A percentile compares a stretch with the other conserved stretches of the same genome.
These are phyloP conservation scores for Aspergillus alliaceus DNA, from an alignment of 2,329 filamentous ascomycete species.

Conservation along the genomic window DNA sequence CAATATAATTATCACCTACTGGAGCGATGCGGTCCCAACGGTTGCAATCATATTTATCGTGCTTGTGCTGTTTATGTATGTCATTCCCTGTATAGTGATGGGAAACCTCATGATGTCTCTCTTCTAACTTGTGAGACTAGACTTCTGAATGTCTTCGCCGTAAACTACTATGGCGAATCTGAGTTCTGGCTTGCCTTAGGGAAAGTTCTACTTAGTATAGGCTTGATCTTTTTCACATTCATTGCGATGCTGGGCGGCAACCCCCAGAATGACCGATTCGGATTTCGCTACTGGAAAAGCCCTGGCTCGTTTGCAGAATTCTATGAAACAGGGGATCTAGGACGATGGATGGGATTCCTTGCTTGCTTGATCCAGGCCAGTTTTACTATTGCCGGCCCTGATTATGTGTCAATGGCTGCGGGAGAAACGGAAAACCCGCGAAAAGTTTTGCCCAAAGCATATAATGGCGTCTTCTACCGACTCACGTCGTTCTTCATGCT, in stretches of 20 bases:
- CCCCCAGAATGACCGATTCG: constrained; percentile 68
- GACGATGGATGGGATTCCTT: constrained; percentile 74
- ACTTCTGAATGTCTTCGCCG: constrained; percentile 67
- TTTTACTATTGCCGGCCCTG: constrained; percentile 67
- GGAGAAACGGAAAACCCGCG: constrained; percentile 72
- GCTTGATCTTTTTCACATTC: constrained; percentile 74
- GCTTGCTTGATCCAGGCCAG: constrained; percentile 71
- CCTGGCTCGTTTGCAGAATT: constrained; percentile 71
- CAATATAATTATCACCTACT: constrained; percentile 52
- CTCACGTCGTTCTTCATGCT: constrained; percentile 74
- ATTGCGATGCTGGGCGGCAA: constrained; percentile 82
- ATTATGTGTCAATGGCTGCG: constrained; percentile 65
- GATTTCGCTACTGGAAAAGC: constrained; percentile 66
- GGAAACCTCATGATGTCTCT: not conserved
- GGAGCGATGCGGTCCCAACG: constrained; percentile 48
- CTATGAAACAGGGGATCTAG: constrained; percentile 64
- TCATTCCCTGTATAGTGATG: not conserved
- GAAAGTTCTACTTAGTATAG: constrained; percentile 71
- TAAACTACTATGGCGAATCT: constrained; percentile 73
- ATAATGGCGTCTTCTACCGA: constrained; percentile 77
- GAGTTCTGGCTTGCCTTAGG: constrained; percentile 74
- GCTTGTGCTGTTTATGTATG: constrained; percentile 46
- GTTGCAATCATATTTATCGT: constrained; percentile 49
- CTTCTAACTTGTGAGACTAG: constrained; percentile 12
- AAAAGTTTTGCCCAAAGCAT: constrained; percentile 68